Evolutionary conservation across 768 basidiomycete species (phyloP), one percentile per base, ranked within the genome.

Genomic region (Cystofilobasidium bisporidii): DNA sequence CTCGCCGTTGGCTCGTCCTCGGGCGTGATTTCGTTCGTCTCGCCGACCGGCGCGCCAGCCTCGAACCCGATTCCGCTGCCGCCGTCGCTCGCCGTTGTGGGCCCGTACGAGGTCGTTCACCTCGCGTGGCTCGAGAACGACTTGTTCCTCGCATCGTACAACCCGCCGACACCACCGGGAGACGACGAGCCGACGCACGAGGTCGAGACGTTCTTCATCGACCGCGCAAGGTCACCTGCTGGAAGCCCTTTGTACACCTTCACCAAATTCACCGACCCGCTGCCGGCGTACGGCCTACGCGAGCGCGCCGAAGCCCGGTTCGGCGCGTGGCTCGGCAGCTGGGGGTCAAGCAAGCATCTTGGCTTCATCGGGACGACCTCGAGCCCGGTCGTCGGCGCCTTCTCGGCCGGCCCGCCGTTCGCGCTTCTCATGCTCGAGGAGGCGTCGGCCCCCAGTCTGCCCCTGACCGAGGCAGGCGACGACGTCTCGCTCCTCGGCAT

Each of bases 111-210:
- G 24, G 20, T 71, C 28, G 26, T 32, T 5, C 53, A 56, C 30
- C 28, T 79, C 24, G 72, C 76, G 32, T 80, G 80, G 80, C 72
- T 80, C 20, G 80, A 80, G 71, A 80, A 79, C 71, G 75, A 78
- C 67, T 69, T 79, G 41, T 79, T 79, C 67, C 69, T 79, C 58
- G 79, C 74, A 9, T 72, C 74, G 14, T 80, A 79, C 65, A 66
- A 67, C 11, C 58, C 64, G 3, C 65, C 70, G 4, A 69, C 65
- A 2, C 32, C 71, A 8, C 43, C 53, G 2, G 63, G 38, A 22
- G 66, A 67, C 30, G 65, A 65, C 15, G 71, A 74, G 45, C 74
- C 74, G 17, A 65, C 72, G 26, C 77, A 77, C 53, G 73, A 75
- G 10, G 72, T 77, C 41, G 75, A 78, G 67, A 67, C 77, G 2